These are phyloP conservation scores for Aureobasidium sp. DNA, from an alignment of 2,329 filamentous ascomycete genomes.

Conservation along the genomic window DNA sequence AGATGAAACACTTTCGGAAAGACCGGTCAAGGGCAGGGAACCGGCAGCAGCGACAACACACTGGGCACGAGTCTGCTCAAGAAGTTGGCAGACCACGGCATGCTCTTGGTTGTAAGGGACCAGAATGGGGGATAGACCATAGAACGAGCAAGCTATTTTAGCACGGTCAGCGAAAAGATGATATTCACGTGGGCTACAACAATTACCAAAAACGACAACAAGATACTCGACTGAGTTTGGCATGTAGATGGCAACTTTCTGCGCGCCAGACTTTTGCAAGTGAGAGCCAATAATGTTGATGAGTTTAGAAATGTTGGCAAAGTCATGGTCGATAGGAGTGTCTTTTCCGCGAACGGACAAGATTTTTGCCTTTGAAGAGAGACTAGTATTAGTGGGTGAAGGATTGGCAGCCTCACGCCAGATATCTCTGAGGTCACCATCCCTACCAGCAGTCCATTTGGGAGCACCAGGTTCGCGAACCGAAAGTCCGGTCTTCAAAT, in stretches of 20 bases:
- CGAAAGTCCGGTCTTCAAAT: constrained; percentile 67
- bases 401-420: constrained; percentile 61
- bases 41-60: constrained; percentile 79
- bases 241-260: constrained; percentile 79
- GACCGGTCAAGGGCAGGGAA: constrained; percentile 69
- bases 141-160: constrained; percentile 69
- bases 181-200: not conserved
- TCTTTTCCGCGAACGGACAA: constrained; percentile 73
- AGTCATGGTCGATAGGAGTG: constrained; percentile 62
- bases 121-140: constrained; percentile 75
- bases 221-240: constrained; percentile 91
- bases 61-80: constrained; percentile 68
- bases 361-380: constrained; percentile 59
- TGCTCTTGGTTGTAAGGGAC: constrained; percentile 74
- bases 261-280: constrained; percentile 57
- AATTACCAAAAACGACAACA: constrained; percentile 63
- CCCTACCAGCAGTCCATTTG: constrained; percentile 74
- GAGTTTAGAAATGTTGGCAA: constrained; percentile 69
- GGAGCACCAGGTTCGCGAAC: constrained; percentile 74
- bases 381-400: constrained; percentile 53
- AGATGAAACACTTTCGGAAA: constrained; percentile 61
- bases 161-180: constrained; percentile 15
- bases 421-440: constrained; percentile 85
- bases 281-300: constrained; percentile 82
- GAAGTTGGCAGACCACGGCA: constrained; percentile 61